phyloP scores from a whole-genome alignment of 352 stramenopile species.

The Pythium grandisporangium region DNA sequence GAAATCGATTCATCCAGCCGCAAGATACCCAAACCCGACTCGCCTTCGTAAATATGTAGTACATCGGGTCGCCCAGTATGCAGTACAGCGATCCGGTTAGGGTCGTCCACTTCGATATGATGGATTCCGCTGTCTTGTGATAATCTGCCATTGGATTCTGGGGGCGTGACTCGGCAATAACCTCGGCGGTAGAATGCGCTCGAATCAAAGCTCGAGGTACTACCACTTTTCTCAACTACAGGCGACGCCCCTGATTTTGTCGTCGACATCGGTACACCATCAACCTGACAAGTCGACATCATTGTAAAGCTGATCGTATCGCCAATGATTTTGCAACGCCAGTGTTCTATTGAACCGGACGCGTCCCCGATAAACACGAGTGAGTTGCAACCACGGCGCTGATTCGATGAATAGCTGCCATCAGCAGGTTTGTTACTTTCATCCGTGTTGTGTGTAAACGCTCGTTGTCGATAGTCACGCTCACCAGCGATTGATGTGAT shows the following conservation, averaged over 20 bases:
- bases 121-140: conserved; percentile 17
- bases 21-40: conserved; percentile 74
- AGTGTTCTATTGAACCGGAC: conserved; percentile 54
- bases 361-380: conserved; percentile 68
- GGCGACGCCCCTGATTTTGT: no score
- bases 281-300: conserved; percentile 32
- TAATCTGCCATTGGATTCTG: background rate
- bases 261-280: conserved; percentile 6
- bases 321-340: conserved; percentile 48
- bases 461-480: conserved; percentile 71
- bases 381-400: conserved; percentile 51
- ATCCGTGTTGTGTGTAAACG: no score
- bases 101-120: conserved; percentile 82
- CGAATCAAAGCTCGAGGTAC: no score
- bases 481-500: conserved; percentile 74
- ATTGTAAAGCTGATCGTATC: conserved; percentile 58
- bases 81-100: conserved; percentile 70
- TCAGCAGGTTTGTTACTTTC: conserved; percentile 23
- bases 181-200: conserved; percentile 23
- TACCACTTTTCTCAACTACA: no score
- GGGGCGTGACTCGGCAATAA: conserved; percentile 9
- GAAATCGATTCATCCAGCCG: conserved; percentile 54
- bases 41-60: conserved; percentile 67
- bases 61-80: conserved; percentile 30
- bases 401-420: conserved; percentile 1